Evolutionary conservation across 2,329 filamentous ascomycete species (phyloP), one percentile per base, ranked within the genome.

Genomic region (Arthrinium puccinioides): DNA sequence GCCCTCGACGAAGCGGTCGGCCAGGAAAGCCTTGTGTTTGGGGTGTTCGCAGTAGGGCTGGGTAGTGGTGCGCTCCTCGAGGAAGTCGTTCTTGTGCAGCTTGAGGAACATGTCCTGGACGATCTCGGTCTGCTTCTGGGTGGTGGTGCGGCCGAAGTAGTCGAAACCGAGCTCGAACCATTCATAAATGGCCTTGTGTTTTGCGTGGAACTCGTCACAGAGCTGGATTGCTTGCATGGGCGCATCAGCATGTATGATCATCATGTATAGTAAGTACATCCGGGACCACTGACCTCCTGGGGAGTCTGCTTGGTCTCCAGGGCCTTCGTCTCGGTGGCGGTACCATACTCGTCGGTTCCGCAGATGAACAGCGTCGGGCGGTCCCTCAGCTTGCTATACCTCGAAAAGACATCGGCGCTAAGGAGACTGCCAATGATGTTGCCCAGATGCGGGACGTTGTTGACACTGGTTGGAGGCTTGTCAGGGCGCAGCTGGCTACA

Each of bases 131-230:
- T 97, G 92, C 53, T 92, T 77, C 38, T 76, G 64, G 14, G 90
- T 97, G 4, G 89, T 87, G 5, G 92, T 97, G 42, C 89, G 83
- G 44, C 89, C 92, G 57, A 97, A 98, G 62, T 89, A 82, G 64
- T 97, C 90, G 57, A 97, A 97, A 41, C 76, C 81, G 55, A 97
- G 90, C 56, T 88, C 79, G 67, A 98, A 98, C 87, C 90, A 96
- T 60, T 94, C 77, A 63, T 97, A 97, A 48, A 96, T 84, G 33
- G 84, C 86, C 52, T 87, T 80, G 65, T 96, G 90, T 41, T 94
- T 79, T 52, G 79, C 79, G 66, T 94, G 86, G 69, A 94, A 96
- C 67, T 96, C 94, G 63, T 85, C 79, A 68, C 90, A 96, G 10
- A 97, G 78, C 56, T 89, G 76, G n/a, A n/a, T n/a, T 52, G n/a